phyloP scores from a whole-genome alignment of 768 basidiomycete genomes.

The Hypsizygus marmoreus region DNA sequence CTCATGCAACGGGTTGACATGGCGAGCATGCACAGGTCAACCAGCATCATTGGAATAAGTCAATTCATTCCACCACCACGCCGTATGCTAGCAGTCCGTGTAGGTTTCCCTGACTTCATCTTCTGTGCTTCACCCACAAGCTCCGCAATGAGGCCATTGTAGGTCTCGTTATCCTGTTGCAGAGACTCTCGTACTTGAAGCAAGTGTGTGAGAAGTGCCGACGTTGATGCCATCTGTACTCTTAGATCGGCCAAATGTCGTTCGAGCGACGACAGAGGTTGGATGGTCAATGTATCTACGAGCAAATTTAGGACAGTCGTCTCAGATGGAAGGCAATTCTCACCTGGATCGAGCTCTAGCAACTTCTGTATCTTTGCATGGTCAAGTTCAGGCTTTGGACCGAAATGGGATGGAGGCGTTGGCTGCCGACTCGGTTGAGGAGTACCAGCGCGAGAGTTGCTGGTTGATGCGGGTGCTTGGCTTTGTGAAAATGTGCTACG shows the following conservation, averaged over 20 bases:
- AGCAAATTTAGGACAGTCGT: slow-evolving; percentile 2
- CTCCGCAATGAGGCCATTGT: slow-evolving; percentile 89
- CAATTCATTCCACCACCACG: slow-evolving; percentile 50
- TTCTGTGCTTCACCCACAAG: slow-evolving; percentile 92
- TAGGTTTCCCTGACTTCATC: slow-evolving; percentile 66
- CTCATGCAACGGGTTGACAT: slow-evolving; percentile 2
- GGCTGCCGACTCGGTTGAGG: slow-evolving; percentile 42
- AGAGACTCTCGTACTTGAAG: slow-evolving; percentile 79
- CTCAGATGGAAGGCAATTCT: slow-evolving; percentile 18
- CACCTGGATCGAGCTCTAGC: slow-evolving; percentile 69
- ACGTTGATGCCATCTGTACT: slow-evolving; percentile 72
- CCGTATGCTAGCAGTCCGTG: slow-evolving; percentile 37
- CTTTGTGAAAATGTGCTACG: slow-evolving; percentile 40
- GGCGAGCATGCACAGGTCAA: too few species aligned
- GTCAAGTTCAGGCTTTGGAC: slow-evolving; percentile 78
- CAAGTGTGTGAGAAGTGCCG: slow-evolving; percentile 75
- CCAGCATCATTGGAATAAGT: too few species aligned
- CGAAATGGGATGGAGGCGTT: slow-evolving; percentile 50
- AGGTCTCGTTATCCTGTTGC: slow-evolving; percentile 87
- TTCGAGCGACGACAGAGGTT: slow-evolving; percentile 70
- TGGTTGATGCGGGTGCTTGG: slow-evolving; percentile 31
- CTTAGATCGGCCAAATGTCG: slow-evolving; percentile 67
- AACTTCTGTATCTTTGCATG: slow-evolving; percentile 63
- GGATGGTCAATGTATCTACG: slow-evolving; percentile 69
- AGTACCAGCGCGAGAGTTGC: slow-evolving; percentile 56